Conservation (phyloP, 208 protist genomes). For the Angomonas deanei region DNA sequence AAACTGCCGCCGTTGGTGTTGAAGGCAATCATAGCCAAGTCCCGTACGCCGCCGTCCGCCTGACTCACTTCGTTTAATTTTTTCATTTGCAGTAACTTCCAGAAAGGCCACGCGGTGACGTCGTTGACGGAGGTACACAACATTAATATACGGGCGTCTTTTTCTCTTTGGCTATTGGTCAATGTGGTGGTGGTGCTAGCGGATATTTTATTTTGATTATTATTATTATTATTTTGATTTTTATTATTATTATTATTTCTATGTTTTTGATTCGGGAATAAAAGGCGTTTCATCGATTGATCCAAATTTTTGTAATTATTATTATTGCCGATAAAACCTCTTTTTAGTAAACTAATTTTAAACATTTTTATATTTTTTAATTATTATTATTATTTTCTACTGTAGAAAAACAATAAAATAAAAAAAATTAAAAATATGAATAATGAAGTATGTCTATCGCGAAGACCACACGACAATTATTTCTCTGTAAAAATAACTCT, state of each 20-base stretch:
- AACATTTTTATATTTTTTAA: no score
- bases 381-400: no score
- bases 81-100: slow-evolving; percentile 86
- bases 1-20: slow-evolving; percentile 85
- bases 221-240: slow-evolving; percentile 2
- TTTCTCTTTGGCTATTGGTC: background rate
- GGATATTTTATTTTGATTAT: slow-evolving; percentile 5
- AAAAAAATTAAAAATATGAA: no score
- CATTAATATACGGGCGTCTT: slow-evolving; percentile 57
- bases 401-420: no score
- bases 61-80: slow-evolving; percentile 5
- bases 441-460: no score
- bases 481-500: no score
- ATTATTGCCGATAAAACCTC: no score
- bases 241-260: background rate
- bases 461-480: no score
- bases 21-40: slow-evolving; percentile 80
- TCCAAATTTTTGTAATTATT: no score
- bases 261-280: background rate
- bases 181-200: background rate
- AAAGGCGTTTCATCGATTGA: background rate
- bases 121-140: slow-evolving; percentile 83
- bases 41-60: slow-evolving; percentile 60
- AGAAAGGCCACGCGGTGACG: slow-evolving; percentile 81
- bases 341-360: no score